Percentiles rank a stretch among this genome's conserved stretches.
These are phyloP conservation scores for Saccharomyces hybrid DNA, from an alignment of 1,139 yeast genomes.

Conservation along the genomic window DNA sequence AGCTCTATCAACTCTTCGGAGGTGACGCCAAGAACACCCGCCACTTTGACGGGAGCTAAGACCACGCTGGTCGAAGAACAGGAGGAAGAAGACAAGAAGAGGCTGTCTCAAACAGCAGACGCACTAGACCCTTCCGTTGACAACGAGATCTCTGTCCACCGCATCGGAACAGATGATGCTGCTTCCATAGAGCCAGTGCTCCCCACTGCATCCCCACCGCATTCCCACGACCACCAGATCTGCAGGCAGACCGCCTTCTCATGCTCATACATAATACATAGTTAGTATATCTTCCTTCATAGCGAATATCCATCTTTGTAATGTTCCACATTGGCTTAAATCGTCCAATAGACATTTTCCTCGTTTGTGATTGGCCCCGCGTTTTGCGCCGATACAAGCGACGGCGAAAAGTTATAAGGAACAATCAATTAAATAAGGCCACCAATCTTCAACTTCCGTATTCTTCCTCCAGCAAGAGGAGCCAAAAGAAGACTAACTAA, in stretches of 20 bases:
- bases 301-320: background rate
- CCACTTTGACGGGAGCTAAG: background rate
- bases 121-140: background rate
- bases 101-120: background rate
- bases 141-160: background rate
- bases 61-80: background rate
- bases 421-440: background rate
- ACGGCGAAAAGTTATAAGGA: background rate
- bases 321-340: background rate
- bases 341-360: background rate
- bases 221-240: background rate
- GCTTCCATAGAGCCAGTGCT: background rate
- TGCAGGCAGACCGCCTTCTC: background rate
- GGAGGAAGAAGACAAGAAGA: background rate
- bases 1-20: background rate
- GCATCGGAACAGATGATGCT: background rate
- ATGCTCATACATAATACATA: background rate
- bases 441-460: background rate
- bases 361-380: background rate
- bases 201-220: background rate
- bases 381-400: constrained; percentile 1
- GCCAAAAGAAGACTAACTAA: background rate
- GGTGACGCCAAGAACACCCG: background rate
- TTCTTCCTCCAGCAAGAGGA: background rate
- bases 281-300: background rate